Evolutionary conservation across 1,284 basidiomycete species (phyloP).

Genomic region (Volvariella surrecta): DNA sequence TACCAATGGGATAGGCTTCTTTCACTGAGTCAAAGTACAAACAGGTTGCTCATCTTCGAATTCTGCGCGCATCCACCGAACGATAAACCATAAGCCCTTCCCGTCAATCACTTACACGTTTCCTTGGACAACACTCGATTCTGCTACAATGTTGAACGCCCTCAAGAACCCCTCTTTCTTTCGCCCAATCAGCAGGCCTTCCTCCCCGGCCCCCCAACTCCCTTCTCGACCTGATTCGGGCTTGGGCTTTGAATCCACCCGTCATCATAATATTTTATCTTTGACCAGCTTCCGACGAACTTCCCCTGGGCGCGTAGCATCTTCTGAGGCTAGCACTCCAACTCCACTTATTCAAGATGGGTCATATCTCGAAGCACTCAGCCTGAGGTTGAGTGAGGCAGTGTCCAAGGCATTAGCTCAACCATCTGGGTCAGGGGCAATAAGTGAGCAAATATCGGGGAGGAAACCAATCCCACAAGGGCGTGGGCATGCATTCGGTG

Average conservation of each 20-base stretch:
- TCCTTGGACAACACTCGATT: slow-evolving; percentile 1
- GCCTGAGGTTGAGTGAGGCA: slow-evolving; percentile 70
- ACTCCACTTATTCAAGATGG: slow-evolving; percentile 60
- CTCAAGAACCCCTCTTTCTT: slow-evolving; percentile 62
- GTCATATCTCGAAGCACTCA: slow-evolving; percentile 67
- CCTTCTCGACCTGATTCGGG: slow-evolving; percentile 31
- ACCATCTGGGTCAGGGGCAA: slow-evolving; percentile 41
- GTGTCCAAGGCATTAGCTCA: slow-evolving; percentile 68
- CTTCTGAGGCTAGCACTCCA: slow-evolving; percentile 25
- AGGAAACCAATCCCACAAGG: slow-evolving; percentile 63
- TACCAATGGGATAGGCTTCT: slow-evolving; percentile 57
- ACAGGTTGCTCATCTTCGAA: slow-evolving; percentile 9
- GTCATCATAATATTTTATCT: slow-evolving; percentile 48
- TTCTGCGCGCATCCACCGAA: slow-evolving; percentile 6
- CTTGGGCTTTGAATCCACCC: slow-evolving; percentile 33
- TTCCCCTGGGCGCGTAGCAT: slow-evolving; percentile 29
- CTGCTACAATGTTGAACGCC: slow-evolving; percentile 41
- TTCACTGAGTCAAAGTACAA: slow-evolving; percentile 13
- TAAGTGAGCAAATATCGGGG: slow-evolving; percentile 47
- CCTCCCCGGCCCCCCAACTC: slow-evolving; percentile 39
- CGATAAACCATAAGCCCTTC: slow-evolving; percentile 14
- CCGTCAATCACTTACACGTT: slow-evolving; percentile 6
- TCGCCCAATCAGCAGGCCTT: slow-evolving; percentile 52
- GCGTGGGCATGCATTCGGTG: slow-evolving; percentile 55
- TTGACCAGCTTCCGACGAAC: slow-evolving; percentile 48